phyloP scores from a whole-genome alignment of 352 stramenopile species.

The Pythium apleroticum region DNA sequence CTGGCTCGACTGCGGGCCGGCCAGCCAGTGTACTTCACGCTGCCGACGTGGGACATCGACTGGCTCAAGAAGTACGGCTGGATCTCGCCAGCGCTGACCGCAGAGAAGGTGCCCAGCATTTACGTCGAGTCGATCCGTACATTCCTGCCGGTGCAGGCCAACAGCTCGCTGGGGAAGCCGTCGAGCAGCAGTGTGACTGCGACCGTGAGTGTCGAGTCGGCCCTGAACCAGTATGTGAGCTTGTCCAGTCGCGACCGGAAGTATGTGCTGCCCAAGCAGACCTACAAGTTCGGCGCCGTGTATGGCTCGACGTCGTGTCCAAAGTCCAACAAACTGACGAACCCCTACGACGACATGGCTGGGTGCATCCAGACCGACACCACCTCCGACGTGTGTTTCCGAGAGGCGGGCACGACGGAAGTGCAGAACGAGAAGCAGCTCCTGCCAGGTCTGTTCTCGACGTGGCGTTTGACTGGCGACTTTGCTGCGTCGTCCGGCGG shows the following conservation, averaged over 20 bases:
- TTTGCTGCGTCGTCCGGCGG: background rate
- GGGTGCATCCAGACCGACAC: constrained; percentile 6
- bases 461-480: constrained; percentile 2
- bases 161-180: background rate
- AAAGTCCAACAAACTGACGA: background rate
- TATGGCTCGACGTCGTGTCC: background rate
- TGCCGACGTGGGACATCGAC: constrained; percentile 12
- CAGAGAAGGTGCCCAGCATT: background rate
- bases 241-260: background rate
- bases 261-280: background rate
- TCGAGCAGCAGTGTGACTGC: background rate
- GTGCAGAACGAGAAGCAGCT: constrained; percentile 1
- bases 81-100: background rate
- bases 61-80: constrained; percentile 14
- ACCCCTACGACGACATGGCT: constrained; percentile 7
- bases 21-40: background rate
- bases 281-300: background rate
- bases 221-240: background rate
- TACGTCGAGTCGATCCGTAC: constrained; percentile 11
- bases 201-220: background rate
- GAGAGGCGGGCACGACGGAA: constrained; percentile 3
- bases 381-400: constrained; percentile 6
- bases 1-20: background rate
- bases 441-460: constrained; percentile 8
- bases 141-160: background rate